Conservation (phyloP, 2,329 filamentous ascomycete species). For the Pseudocercospora cruenta region DNA sequence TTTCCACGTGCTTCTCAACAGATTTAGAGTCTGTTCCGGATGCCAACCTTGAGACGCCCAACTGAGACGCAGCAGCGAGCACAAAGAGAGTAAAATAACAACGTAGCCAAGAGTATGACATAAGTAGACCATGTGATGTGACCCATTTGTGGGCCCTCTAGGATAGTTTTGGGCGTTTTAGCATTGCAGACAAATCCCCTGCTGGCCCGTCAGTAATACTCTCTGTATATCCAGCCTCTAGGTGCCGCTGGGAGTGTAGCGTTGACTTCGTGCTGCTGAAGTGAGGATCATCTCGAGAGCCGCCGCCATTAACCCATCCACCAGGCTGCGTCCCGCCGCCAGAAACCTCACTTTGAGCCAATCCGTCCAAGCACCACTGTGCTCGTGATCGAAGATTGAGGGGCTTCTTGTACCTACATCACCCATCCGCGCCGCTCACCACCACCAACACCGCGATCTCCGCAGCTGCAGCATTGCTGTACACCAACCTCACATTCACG, state of each 20-base stretch:
- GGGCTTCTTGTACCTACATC: slow-evolving; percentile 11
- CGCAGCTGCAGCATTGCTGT: not conserved
- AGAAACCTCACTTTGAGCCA: not conserved
- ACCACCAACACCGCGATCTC: slow-evolving; percentile 9
- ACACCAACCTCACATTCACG: not conserved
- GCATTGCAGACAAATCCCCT: not conserved
- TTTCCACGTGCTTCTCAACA: not conserved
- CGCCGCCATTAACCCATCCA: not conserved
- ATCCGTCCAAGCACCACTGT: not conserved
- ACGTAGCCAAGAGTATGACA: slow-evolving; percentile 8
- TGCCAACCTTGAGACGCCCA: not conserved
- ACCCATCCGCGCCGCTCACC: slow-evolving; percentile 1
- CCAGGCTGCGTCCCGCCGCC: not conserved
- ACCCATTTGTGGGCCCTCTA: not conserved
- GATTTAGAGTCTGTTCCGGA: slow-evolving; percentile 1
- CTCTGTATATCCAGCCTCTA: not conserved
- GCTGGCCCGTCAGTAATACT: not conserved
- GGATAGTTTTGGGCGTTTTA: not conserved
- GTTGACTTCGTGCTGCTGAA: slow-evolving; percentile 7
- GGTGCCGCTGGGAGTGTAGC: not conserved
- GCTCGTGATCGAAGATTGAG: slow-evolving; percentile 10
- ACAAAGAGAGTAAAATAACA: not conserved
- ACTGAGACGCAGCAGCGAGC: not conserved
- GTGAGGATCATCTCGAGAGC: not conserved
- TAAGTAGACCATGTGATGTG: slow-evolving; percentile 5